Conservation (phyloP, 805 yeast species). For the Sungouiozyma ichnusensis region DNA sequence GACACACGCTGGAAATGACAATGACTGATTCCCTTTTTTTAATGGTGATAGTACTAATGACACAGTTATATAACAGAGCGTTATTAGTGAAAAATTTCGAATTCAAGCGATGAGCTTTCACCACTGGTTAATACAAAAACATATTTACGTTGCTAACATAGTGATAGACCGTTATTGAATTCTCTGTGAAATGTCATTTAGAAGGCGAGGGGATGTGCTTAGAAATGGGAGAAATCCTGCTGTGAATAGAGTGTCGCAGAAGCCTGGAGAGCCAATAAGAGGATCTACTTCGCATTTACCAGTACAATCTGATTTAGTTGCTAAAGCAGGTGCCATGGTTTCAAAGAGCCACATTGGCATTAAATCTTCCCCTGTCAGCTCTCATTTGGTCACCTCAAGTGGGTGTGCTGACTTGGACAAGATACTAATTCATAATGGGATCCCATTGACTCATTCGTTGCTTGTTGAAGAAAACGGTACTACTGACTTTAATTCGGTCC, state of each 20-base stretch:
- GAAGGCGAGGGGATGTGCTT: conserved; percentile 44
- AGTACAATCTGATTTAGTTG: no score
- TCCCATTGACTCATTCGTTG: conserved; percentile 67
- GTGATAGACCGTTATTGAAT: no score
- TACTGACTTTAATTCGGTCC: conserved; percentile 72
- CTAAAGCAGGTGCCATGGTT: neutral
- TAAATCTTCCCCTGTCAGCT: conserved; percentile 62
- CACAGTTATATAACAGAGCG: neutral
- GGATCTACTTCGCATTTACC: no score
- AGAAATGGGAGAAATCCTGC: conserved; percentile 13
- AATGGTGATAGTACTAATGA: neutral
- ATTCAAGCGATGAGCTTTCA: neutral
- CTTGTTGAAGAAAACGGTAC: conserved; percentile 76
- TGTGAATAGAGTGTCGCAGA: conserved; percentile 1
- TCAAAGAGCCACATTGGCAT: conserved; percentile 41
- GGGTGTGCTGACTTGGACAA: conserved; percentile 72
- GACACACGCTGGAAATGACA: no score
- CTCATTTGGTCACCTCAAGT: conserved; percentile 68
- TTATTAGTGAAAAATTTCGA: neutral
- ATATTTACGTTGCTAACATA: no score
- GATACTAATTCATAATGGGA: conserved; percentile 67
- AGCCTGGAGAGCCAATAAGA: conserved; percentile 1
- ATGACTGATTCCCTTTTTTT: no score
- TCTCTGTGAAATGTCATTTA: conserved; percentile 57
- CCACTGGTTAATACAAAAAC: neutral